Evolutionary conservation across 2,329 filamentous ascomycete genomes (phyloP), one percentile per base, ranked within the genome.

Genomic region (Penicillium sclerotiorum): DNA sequence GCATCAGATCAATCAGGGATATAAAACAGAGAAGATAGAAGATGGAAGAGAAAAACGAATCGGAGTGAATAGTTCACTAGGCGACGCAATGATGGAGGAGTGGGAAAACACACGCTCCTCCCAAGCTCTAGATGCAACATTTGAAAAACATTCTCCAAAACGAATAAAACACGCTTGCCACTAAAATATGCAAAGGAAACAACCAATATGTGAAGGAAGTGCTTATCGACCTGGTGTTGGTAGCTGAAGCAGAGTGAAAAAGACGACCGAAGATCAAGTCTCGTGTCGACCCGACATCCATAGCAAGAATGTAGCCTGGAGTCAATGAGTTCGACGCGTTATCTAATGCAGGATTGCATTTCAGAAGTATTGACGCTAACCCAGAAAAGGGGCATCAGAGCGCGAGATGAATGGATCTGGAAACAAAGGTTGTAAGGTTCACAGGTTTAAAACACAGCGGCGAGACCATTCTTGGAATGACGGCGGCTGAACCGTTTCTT

Each of bases 381-480:
- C n/a, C n/a, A n/a, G n/a, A n/a, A n/a, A n/a, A n/a, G n/a, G n/a
- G n/a, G n/a, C n/a, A n/a, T n/a, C n/a, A n/a, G n/a, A n/a, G n/a
- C n/a, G n/a, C n/a, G 15, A 27, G 21, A 17, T 20, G 17, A 8
- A 21, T 17, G n/a, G 32, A 18, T 8, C 37, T 22, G 13, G 11
- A 23, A 13, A 13, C 15, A 18, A 22, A 15, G 27, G 17, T 39
- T 21, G 9, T 27, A n/a, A 22, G 39, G 15, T 28, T 13, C 21
- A 39, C 35, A 28, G 18, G 1, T 47, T 71, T 70, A 95, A 67
- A 96, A 96, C 43, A 90, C 88, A 41, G 92, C 88, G 22, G 90
- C 90, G 41, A 96, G 81, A n/a, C 93, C 92, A 69, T 90, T 96
- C 74, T 95, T 95, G 13, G 89, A 95, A 73, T 96, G 90, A 60